Evolutionary conservation across 805 yeast genomes (phyloP).

Genomic region (Candida qinlingensis): DNA sequence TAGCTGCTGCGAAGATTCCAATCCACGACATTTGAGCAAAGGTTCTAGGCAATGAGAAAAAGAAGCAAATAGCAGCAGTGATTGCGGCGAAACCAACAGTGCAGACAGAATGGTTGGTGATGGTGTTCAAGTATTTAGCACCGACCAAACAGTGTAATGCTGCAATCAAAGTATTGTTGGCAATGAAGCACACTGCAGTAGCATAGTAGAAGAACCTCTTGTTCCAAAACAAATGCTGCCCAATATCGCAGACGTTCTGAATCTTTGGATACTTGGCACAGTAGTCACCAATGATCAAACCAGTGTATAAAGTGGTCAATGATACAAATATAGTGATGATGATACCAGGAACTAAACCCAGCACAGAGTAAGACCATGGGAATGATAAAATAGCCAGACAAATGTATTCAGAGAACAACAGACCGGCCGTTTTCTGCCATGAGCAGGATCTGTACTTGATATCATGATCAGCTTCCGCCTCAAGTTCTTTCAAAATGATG

Average conservation of each 20-base stretch:
- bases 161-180: slow-evolving; percentile 53
- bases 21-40: slow-evolving; percentile 46
- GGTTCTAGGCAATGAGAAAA: slow-evolving; percentile 52
- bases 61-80: slow-evolving; percentile 41
- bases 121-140: slow-evolving; percentile 53
- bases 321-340: slow-evolving; percentile 49
- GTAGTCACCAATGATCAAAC: slow-evolving; percentile 48
- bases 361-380: slow-evolving; percentile 58
- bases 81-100: slow-evolving; percentile 49
- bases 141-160: slow-evolving; percentile 58
- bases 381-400: slow-evolving; percentile 62
- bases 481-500: slow-evolving; percentile 15
- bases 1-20: slow-evolving; percentile 48
- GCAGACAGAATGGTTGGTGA: slow-evolving; percentile 44
- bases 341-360: slow-evolving; percentile 55
- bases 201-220: slow-evolving; percentile 48
- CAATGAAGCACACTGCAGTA: slow-evolving; percentile 48
- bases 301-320: slow-evolving; percentile 48
- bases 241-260: slow-evolving; percentile 53
- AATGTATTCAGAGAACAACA: slow-evolving; percentile 53
- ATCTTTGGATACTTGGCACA: slow-evolving; percentile 49
- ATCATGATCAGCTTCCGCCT: slow-evolving; percentile 19
- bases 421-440: slow-evolving; percentile 57
- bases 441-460: slow-evolving; percentile 49
- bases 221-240: slow-evolving; percentile 50